Evolutionary conservation across 148 eudicot genomes (phyloP).

Genomic region (Diospyros kaki): DNA sequence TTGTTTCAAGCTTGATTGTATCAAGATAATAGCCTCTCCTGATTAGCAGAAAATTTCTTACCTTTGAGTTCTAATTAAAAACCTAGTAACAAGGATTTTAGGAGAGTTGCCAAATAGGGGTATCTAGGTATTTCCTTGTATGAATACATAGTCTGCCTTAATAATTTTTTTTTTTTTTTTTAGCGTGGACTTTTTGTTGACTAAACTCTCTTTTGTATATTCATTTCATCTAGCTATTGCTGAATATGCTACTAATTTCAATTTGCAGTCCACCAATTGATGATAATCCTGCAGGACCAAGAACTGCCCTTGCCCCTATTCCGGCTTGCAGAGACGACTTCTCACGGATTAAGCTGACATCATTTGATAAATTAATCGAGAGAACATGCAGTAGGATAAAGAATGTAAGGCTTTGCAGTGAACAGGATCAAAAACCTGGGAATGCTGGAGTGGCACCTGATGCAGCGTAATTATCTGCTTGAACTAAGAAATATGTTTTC

Average conservation of each 20-base stretch:
- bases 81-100: not conserved
- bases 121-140: not conserved
- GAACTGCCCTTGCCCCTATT: conserved; percentile 59
- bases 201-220: not conserved
- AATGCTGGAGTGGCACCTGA: conserved; percentile 91
- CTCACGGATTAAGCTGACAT: conserved; percentile 74
- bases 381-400: conserved; percentile 76
- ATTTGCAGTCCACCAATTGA: conserved; percentile 43
- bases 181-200: too few relatives aligned
- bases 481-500: not conserved
- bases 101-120: not conserved
- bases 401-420: conserved; percentile 76
- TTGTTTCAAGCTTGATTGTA: not conserved
- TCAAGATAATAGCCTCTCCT: not conserved
- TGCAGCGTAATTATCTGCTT: conserved; percentile 70
- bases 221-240: conserved; percentile 6
- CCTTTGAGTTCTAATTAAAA: not conserved
- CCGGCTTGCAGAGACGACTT: conserved; percentile 94
- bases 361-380: conserved; percentile 80
- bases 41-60: not conserved
- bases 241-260: not conserved
- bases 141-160: not conserved
- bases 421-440: conserved; percentile 69
- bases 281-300: conserved; percentile 31
- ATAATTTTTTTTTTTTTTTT: too few relatives aligned